Evolutionary conservation across 176 grass and related monocot species (phyloP).

Genomic region (Triticum aestivum): DNA sequence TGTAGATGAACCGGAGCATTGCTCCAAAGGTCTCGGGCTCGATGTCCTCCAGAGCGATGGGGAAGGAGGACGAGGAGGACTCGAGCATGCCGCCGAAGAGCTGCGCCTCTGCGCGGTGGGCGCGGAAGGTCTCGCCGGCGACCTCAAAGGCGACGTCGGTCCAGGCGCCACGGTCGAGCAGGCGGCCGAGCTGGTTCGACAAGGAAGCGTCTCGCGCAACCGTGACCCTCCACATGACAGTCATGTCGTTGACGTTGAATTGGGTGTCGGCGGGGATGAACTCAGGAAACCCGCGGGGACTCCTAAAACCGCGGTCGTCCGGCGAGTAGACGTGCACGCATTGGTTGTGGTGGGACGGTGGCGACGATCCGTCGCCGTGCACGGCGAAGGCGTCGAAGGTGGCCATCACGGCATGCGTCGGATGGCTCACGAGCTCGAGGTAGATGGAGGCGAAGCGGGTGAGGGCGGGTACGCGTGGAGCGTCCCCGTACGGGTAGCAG

Average conservation of each 20-base stretch:
- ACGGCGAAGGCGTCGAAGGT: slow-evolving; percentile 12
- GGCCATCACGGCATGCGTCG: background rate
- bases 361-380: too few relatives aligned
- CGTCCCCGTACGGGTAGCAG: background rate
- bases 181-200: background rate
- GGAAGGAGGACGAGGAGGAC: background rate
- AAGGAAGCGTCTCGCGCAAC: too few relatives aligned
- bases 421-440: background rate
- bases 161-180: background rate
- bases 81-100: slow-evolving; percentile 22
- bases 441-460: background rate
- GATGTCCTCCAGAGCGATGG: slow-evolving; percentile 21
- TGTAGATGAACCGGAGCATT: slow-evolving; percentile 49
- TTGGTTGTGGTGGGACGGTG: background rate
- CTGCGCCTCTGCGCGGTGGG: background rate
- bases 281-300: background rate
- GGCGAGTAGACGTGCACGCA: background rate
- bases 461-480: too few relatives aligned
- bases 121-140: background rate
- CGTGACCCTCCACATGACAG: background rate
- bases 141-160: slow-evolving; percentile 25
- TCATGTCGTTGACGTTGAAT: background rate
- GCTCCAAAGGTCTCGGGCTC: slow-evolving; percentile 23
- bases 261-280: background rate
- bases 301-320: background rate